Evolutionary conservation across 257 asterid genomes (phyloP).

Genomic region (Fraxinus cuspidata): DNA sequence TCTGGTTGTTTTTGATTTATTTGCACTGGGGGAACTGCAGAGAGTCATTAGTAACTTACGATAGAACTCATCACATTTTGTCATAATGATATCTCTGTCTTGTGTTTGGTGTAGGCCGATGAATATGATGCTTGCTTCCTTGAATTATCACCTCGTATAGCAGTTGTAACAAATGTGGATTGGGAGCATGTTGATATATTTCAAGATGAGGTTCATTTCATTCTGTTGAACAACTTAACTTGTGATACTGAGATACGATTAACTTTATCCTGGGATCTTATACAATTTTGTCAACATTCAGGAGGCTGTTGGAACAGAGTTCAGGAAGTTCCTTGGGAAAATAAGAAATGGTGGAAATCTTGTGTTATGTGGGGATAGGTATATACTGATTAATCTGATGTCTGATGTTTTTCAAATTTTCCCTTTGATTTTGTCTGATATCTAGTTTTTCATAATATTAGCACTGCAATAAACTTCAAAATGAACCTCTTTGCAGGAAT

Average conservation of each 20-base stretch:
- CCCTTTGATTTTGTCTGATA: slow-evolving; percentile 11
- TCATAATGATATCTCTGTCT: slow-evolving; percentile 11
- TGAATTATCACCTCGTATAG: slow-evolving; percentile 37
- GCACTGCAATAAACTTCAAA: background rate
- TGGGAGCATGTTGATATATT: slow-evolving; percentile 50
- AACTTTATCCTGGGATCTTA: slow-evolving; percentile 15
- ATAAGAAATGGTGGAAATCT: slow-evolving; percentile 39
- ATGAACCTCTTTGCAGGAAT: slow-evolving; percentile 15
- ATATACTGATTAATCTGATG: background rate
- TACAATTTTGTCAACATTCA: slow-evolving; percentile 12
- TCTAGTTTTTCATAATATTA: no score
- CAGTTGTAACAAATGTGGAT: slow-evolving; percentile 41
- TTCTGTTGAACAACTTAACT: background rate
- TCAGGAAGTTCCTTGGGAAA: slow-evolving; percentile 34
- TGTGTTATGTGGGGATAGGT: slow-evolving; percentile 43
- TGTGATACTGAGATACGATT: background rate
- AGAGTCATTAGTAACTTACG: background rate
- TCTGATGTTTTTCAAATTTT: background rate
- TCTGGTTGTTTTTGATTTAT: background rate
- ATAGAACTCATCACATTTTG: background rate
- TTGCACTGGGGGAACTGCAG: background rate
- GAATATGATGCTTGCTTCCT: slow-evolving; percentile 50
- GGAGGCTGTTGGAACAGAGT: slow-evolving; percentile 35
- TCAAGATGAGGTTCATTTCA: slow-evolving; percentile 32
- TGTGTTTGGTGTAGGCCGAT: slow-evolving; percentile 38